Evolutionary conservation across 495 filamentous ascomycete genomes (phyloP), one percentile per base, ranked within the genome.

Genomic region (Penicillium lagena): DNA sequence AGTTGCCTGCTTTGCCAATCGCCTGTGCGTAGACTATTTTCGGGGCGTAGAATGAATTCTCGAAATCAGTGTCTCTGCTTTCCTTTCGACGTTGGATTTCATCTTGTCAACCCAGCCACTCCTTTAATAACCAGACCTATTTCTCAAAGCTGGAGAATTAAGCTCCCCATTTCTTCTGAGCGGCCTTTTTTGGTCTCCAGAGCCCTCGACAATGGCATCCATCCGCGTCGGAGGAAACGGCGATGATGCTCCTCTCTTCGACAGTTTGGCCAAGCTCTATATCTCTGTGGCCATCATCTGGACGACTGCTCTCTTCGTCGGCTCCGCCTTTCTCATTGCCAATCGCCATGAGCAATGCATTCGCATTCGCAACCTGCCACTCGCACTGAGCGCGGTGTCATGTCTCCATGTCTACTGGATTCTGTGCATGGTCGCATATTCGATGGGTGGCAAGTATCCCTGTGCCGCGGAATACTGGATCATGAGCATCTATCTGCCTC

Each of bases 401-500:
- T 70, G 77, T 30, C 69, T 83, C 13, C 82, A 85, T 47, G 53
- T 79, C 35, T 86, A 85, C 64, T 67, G 77, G 50, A 52, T 76
- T 40, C 56, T 78, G 17, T 72, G 78, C 35, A 66, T 83, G 48
- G 59, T 79, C 28, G 76, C 72, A 12, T 85, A 84, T 53, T 67
- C 73, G 0, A 48, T 76, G 34, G 82, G 81, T 10, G 70, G 76
- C 6, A 54, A 64, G 7, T 79, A 78, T 31, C 73, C 75, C 7
- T 81, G 77, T 49, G 54, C 47, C 14, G 57, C 60, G 11, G 78
- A 86, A 53, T 86, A 73, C 59, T 86, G 81, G 80, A 72, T 84
- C 57, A 84, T 85, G 81, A 70, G 76, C 42, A 66, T 81, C 9
- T 81, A 78, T 62, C 72, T 84, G 12, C 81, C 81, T 5, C 68